These are phyloP conservation scores for Erythrobasidium hasegawianum DNA, from an alignment of 1,284 basidiomycete genomes.

Conservation along the genomic window DNA sequence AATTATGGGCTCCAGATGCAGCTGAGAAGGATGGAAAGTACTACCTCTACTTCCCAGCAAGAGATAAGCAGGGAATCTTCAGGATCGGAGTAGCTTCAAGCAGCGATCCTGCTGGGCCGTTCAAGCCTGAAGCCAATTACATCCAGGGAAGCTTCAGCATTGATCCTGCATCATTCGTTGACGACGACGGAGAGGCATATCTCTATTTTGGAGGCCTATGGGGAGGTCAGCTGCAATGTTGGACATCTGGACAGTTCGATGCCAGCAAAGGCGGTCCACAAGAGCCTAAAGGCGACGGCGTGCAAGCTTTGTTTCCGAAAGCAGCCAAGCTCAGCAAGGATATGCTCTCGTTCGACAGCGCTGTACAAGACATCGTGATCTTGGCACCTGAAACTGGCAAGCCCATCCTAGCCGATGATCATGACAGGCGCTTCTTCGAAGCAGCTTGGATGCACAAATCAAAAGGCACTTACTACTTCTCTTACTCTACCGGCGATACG, in stretches of 20 bases:
- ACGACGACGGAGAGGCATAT: conserved; percentile 45
- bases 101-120: conserved; percentile 45
- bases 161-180: conserved; percentile 47
- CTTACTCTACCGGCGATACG: conserved; percentile 44
- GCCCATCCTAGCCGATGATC: conserved; percentile 44
- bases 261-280: conserved; percentile 38
- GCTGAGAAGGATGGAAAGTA: conserved; percentile 43
- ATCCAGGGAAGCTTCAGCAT: conserved; percentile 46
- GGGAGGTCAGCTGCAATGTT: conserved; percentile 48
- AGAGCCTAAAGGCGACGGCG: conserved; percentile 41
- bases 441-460: conserved; percentile 48
- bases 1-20: conserved; percentile 48
- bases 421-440: conserved; percentile 48
- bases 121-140: conserved; percentile 43
- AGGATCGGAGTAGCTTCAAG: conserved; percentile 45
- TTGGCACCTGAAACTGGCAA: conserved; percentile 40
- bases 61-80: conserved; percentile 46
- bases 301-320: conserved; percentile 42
- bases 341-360: conserved; percentile 44
- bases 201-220: conserved; percentile 48
- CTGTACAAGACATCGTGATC: conserved; percentile 42
- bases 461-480: conserved; percentile 46
- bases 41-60: conserved; percentile 48
- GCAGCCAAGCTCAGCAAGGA: conserved; percentile 43
- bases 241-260: conserved; percentile 42